phyloP scores from a whole-genome alignment of 768 basidiomycete species.

The Imleria badia region DNA sequence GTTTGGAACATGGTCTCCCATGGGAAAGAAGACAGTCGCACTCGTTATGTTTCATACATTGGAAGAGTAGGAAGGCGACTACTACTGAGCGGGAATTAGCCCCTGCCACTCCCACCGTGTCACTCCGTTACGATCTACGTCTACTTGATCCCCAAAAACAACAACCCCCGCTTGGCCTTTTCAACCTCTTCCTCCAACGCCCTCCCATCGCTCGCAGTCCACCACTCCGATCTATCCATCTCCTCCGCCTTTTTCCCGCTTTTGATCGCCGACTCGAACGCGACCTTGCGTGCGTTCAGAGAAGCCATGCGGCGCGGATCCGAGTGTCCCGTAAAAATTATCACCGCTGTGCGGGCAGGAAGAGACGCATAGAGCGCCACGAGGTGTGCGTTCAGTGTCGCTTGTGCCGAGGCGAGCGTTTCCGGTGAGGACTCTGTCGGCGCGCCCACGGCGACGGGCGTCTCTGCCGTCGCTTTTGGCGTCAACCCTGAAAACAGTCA shows the following conservation, averaged over 20 bases:
- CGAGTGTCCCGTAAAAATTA: conserved; percentile 86
- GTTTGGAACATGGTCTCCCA: too few relatives aligned
- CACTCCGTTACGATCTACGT: too few relatives aligned
- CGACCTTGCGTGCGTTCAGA: conserved; percentile 65
- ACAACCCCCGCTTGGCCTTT: conserved; percentile 75
- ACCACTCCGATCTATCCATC: conserved; percentile 54
- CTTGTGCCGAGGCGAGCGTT: conserved; percentile 38
- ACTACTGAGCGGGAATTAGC: too few relatives aligned
- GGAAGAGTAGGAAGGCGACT: too few relatives aligned
- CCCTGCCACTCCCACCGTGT: too few relatives aligned
- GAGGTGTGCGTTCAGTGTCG: conserved; percentile 61
- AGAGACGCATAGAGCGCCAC: conserved; percentile 61
- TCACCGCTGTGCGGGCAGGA: conserved; percentile 75
- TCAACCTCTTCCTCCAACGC: conserved; percentile 80
- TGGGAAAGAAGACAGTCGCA: too few relatives aligned
- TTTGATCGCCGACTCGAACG: conserved; percentile 68
- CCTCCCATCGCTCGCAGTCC: conserved; percentile 71
- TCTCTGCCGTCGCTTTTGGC: conserved; percentile 47
- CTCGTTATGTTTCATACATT: too few relatives aligned
- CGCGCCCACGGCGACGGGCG: conserved; percentile 22
- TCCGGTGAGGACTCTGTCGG: conserved; percentile 36
- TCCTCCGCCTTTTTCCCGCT: conserved; percentile 57
- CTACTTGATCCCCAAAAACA: conserved; percentile 69
- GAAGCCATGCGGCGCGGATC: conserved; percentile 81
- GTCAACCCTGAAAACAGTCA: conserved; percentile 53